Base-by-base conservation (phyloP, 2,329 filamentous ascomycete genomes). In the Colletotrichum sp. region DNA sequence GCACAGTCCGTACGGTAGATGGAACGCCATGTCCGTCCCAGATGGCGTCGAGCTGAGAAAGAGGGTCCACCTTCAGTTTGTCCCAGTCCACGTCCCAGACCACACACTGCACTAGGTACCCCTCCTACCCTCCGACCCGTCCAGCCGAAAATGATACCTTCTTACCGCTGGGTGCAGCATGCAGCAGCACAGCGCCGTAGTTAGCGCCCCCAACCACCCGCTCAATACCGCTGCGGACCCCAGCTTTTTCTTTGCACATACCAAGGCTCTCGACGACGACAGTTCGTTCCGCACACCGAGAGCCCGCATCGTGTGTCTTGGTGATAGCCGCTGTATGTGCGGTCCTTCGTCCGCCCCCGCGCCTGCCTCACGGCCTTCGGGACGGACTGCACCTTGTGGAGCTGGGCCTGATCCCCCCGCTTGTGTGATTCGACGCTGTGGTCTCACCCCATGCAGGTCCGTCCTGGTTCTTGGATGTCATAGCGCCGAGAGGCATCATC, bases 401-500 rank as follows among this genome's bases (percentile, higher is more conserved):
- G 44, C 44, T 21, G 44, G n/a, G 44, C 44, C 44, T 49, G 44
- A 49, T 26, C 28, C 44, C 65, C 32, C 49, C 24, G 16, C 63
- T 49, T 13, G n/a, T 65, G 36, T 71, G 72, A 71, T 75, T 75
- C 68, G 72, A 60, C 34, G 60, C 59, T 39, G 34, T 34, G 59
- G 63, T 65, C 68, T 71, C 36, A 63, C 34, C 30, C 67, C 60
- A 66, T 66, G 72, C 72, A 75, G 68, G 60, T 74, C 71, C 71
- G 71, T 68, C 63, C 64, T 67, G 59, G 68, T 71, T 39, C 44
- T 57, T 21, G 59, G 62, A 18, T 68, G 64, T 74, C 65, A 76
- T 69, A 69, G 74, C 70, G 70, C 49, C 34, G 74, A 69, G 57
- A 65, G 59, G 70, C 64, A 76, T 74, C 64, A 74, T 68, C 68